Evolutionary conservation across 2,329 filamentous ascomycete genomes (phyloP), one percentile per base, ranked within the genome.

Genomic region (Diaporthe sp.): DNA sequence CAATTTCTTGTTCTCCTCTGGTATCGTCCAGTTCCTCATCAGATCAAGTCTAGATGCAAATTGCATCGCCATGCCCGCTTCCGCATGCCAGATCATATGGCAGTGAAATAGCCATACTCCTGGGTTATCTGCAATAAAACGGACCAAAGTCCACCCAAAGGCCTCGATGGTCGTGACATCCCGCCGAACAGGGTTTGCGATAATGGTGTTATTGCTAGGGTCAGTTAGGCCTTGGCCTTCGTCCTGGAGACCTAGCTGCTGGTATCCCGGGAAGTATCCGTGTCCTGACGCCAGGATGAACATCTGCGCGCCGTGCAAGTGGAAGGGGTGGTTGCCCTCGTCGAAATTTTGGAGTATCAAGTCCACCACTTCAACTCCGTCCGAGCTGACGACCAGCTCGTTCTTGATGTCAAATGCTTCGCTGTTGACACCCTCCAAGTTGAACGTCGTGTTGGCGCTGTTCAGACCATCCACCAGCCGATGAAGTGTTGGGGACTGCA

Each of bases 271-370:
- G 65, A 86, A 87, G 74, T 85, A 88, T 77, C 91, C 93, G 83
- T 95, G 93, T 79, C 94, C 95, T 44, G 77, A 77, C n/a, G 77
- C 84, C 13, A 83, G 79, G 25, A 91, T 84, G 81, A 90, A 91
- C 82, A 92, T 90, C 76, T 86, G 85, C 77, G 89, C 86, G 6
- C 91, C 91, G 80, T 93, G 93, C 1, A 94, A 83, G 82, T 94
- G 92, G 85, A 93, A 92, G 0, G 92, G 92, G 77, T 92, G 90
- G 72, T 88, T 91, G 65, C 91, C 78, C 84, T 86, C 85, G 75
- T 92, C 90, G 75, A 90, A 85, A 78, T 92, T 93, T 81, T 92
- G 91, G 5, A 92, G 83, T 44, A 92, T 82, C 44, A 92, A 84
- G 77, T 92, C 90, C 32, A 92, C 85, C 10, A 89, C 85, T 75